Conservation (phyloP, 352 stramenopile species). For the Salisapilia sapeloensis region DNA sequence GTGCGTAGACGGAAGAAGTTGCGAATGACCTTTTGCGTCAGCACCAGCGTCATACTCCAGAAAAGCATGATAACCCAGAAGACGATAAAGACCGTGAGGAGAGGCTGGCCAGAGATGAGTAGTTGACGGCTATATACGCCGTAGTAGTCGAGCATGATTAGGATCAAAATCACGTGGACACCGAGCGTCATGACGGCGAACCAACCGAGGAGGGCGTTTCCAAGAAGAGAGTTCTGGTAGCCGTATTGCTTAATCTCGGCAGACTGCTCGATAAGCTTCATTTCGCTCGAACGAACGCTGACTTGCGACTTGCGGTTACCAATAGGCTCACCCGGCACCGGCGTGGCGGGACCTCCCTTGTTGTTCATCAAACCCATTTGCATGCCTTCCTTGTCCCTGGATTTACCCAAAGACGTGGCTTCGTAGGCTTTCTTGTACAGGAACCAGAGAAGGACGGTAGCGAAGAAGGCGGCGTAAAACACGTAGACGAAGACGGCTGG, state of each 20-base stretch:
- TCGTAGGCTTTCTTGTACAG: too few relatives aligned
- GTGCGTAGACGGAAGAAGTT: conserved; percentile 2
- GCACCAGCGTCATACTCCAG: conserved; percentile 3
- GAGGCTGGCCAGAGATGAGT: conserved; percentile 9
- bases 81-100: conserved; percentile 3
- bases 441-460: conserved; percentile 6
- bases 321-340: too few relatives aligned
- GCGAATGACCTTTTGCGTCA: conserved; percentile 5
- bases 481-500: conserved; percentile 29
- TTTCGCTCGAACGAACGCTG: too few relatives aligned
- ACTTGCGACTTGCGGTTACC: too few relatives aligned
- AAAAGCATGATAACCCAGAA: conserved; percentile 6
- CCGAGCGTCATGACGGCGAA: conserved; percentile 6
- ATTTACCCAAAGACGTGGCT: too few relatives aligned
- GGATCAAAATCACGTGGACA: conserved; percentile 10
- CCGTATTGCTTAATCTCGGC: conserved; percentile 11
- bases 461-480: conserved; percentile 20
- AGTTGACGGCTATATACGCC: conserved; percentile 8
- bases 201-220: conserved; percentile 8
- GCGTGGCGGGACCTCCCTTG: too few relatives aligned
- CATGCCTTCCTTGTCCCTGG: too few relatives aligned
- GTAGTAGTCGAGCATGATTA: conserved; percentile 20
- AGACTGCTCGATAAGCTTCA: too few relatives aligned
- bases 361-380: too few relatives aligned
- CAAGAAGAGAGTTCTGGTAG: conserved; percentile 6